Base-by-base conservation (phyloP, 1,284 basidiomycete genomes). In the Testicularia cyperi region DNA sequence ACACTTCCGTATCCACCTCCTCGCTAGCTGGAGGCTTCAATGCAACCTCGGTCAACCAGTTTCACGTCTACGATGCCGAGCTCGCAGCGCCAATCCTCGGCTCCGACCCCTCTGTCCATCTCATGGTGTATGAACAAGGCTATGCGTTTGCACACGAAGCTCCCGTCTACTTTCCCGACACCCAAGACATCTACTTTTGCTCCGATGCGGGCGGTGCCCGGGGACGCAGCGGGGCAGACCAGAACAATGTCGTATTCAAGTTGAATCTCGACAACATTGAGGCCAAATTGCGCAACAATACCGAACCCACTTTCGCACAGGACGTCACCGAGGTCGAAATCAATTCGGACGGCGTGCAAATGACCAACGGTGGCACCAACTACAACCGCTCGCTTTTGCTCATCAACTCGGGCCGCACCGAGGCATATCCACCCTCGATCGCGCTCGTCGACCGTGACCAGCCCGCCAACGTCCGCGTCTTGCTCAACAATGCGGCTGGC, bases 351-450 rank as follows among this genome's bases (percentile, higher is more conserved):
- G 19, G 14, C 4, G 38, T 53, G n/a, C 49, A 53, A 19, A 53
- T 53, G 49, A 47, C 36, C 22, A 53, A 53, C 27, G 86, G 86
- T 5, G 85, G 84, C 1, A 86, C 82, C 68, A 81, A 82, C 24
- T 78, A 62, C 55, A 63, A 55, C n/a, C 82, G 81, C 20, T 79
- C 83, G 44, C 75, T 89, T 4, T 72, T 88, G 12, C 82, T 89
- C 42, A 78, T 83, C 39, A 87, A 82, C 23, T 85, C 85, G 23
- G 88, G 87, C 9, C 81, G 85, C 12, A 86, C 84, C 6, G 61
- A 60, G 2, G 69, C 80, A 19, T 75, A 82, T 10, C 84, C 87
- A 3, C 82, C 86, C 7, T 83, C 82, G 2, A 72, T 89, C 19
- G 84, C 81, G 0, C 79, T 85, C 26, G 83, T 88, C 39, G 82